These are phyloP conservation scores for Antrodiella citrinella DNA, from an alignment of 768 basidiomycete species.

Conservation along the genomic window DNA sequence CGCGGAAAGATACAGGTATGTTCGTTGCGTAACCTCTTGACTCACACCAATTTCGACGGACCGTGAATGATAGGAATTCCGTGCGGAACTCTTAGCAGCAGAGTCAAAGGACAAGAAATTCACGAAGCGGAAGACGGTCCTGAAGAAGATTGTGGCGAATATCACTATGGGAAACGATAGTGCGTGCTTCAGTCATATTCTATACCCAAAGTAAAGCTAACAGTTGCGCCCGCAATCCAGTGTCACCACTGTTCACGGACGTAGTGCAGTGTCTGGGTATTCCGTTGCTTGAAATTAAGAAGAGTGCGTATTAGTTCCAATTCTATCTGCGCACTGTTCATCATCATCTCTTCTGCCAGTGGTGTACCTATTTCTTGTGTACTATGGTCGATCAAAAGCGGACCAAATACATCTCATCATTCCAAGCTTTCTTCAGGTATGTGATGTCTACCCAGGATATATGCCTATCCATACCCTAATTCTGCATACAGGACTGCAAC, in stretches of 20 bases:
- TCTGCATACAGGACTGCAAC: slow-evolving; percentile 69
- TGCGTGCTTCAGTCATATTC: slow-evolving; percentile 36
- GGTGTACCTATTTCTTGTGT: slow-evolving; percentile 96
- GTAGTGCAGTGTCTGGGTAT: slow-evolving; percentile 94
- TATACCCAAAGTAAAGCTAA: slow-evolving; percentile 15
- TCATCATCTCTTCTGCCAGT: slow-evolving; percentile 37
- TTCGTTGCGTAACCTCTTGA: slow-evolving; percentile 1
- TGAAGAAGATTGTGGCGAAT: slow-evolving; percentile 98
- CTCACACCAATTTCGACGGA: slow-evolving; percentile 7
- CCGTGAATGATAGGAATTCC: slow-evolving; percentile 61
- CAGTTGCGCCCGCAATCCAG: slow-evolving; percentile 31
- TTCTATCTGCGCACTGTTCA: neutral
- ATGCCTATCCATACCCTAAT: slow-evolving; percentile 7
- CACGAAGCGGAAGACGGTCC: slow-evolving; percentile 82
- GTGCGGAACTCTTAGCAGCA: slow-evolving; percentile 83
- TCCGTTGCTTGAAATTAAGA: slow-evolving; percentile 95
- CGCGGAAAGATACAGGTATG: slow-evolving; percentile 84
- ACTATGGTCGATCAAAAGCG: slow-evolving; percentile 90
- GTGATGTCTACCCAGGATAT: slow-evolving; percentile 14
- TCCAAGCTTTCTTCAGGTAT: slow-evolving; percentile 81
- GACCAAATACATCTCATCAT: slow-evolving; percentile 92
- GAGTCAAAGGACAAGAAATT: slow-evolving; percentile 97
- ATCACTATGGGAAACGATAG: slow-evolving; percentile 99
- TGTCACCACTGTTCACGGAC: slow-evolving; percentile 93
- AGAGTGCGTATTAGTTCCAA: slow-evolving; percentile 66